Conservation (phyloP, 1,139 yeast species). For the Lodderomyces oxycetoniae region DNA sequence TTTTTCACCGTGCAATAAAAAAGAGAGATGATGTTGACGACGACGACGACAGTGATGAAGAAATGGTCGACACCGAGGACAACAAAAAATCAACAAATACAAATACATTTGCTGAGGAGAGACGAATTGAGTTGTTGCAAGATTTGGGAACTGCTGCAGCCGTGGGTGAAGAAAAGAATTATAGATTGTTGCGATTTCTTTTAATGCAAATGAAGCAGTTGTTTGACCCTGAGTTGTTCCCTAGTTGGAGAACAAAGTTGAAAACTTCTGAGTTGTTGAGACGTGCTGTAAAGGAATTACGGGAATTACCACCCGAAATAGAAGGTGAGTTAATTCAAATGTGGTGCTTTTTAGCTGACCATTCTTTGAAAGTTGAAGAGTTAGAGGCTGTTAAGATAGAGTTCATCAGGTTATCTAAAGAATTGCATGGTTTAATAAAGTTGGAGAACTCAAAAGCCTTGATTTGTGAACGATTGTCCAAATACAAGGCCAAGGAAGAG, state of each 20-base stretch:
- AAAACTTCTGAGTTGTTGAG: slow-evolving; percentile 36
- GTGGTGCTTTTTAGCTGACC: slow-evolving; percentile 23
- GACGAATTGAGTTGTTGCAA: slow-evolving; percentile 28
- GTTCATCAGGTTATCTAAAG: slow-evolving; percentile 28
- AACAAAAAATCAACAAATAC: slow-evolving; percentile 19
- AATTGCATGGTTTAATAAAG: slow-evolving; percentile 16
- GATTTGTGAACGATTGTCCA: slow-evolving; percentile 22
- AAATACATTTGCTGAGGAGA: slow-evolving; percentile 30
- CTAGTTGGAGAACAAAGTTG: slow-evolving; percentile 59
- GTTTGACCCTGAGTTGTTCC: slow-evolving; percentile 28
- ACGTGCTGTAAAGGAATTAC: slow-evolving; percentile 9
- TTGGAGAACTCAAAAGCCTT: slow-evolving; percentile 5
- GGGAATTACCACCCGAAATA: slow-evolving; percentile 4
- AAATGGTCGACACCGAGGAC: slow-evolving; percentile 26
- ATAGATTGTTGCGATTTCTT: slow-evolving; percentile 23
- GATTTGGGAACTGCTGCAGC: slow-evolving; percentile 19
- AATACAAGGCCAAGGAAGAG: slow-evolving; percentile 22
- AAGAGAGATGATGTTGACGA: slow-evolving; percentile 23
- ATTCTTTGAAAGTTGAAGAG: slow-evolving; percentile 41
- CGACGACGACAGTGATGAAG: slow-evolving; percentile 28
- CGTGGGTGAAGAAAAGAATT: slow-evolving; percentile 14
- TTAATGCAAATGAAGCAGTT: slow-evolving; percentile 18
- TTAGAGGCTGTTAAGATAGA: slow-evolving; percentile 64
- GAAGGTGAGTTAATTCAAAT: slow-evolving; percentile 14
- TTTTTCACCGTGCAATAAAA: slow-evolving; percentile 17